Conservation (phyloP, 2,329 filamentous ascomycete genomes). For the Penicillium sclerotigenum region DNA sequence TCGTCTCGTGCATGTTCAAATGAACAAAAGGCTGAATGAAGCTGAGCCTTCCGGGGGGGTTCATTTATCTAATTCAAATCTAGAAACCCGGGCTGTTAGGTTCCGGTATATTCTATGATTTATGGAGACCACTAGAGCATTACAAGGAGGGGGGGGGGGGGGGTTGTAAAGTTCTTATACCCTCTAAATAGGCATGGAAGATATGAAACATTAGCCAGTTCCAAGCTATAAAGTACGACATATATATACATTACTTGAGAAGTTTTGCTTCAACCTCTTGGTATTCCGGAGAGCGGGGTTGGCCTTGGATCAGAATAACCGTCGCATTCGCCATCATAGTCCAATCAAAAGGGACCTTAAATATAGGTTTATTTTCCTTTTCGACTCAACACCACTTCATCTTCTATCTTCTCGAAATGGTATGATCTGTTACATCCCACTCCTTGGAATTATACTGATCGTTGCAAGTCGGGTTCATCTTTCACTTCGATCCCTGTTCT, state of each 20-base stretch:
- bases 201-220: not conserved
- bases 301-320: not conserved
- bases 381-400: not conserved
- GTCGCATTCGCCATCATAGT: not conserved
- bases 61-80: not conserved
- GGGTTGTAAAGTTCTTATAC: not conserved
- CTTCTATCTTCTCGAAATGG: not conserved
- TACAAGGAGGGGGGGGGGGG: too few relatives aligned
- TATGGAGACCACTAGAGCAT: too few relatives aligned
- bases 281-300: not conserved
- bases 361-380: not conserved
- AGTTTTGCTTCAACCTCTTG: too few relatives aligned
- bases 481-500: slow-evolving; percentile 35
- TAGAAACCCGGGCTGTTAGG: slow-evolving; percentile 11
- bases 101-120: slow-evolving; percentile 25
- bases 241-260: too few relatives aligned
- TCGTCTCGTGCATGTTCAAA: slow-evolving; percentile 31
- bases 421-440: not conserved
- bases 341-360: not conserved
- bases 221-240: too few relatives aligned
- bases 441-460: not conserved
- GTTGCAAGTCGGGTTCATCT: not conserved
- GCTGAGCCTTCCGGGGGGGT: slow-evolving; percentile 17
- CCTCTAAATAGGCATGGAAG: not conserved
- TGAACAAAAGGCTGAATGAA: slow-evolving; percentile 35